Evolutionary conservation across 345 rosid species (phyloP), one percentile per base, ranked within the genome.

Genomic region (Orychophragmus violaceus): DNA sequence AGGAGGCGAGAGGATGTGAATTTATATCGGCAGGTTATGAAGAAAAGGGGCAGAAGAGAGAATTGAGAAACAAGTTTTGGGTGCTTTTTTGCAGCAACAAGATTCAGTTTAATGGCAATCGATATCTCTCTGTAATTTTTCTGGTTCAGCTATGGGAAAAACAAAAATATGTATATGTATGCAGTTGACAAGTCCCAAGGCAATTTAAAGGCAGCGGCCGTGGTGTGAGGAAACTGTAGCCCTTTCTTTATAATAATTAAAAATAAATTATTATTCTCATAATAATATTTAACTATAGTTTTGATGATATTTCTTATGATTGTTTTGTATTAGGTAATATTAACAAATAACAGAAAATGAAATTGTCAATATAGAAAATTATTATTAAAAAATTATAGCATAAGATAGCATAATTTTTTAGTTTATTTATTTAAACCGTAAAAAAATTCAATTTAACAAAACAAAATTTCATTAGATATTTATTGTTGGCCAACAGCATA

Each of bases 191-290:
- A 66, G 48, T 73, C 72, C 63, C 62, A 68, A 74, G 74, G 62
- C 77, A 74, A 74, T 64, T 74, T 68, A 74, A 52, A 61, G 74
- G 61, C 77, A 74, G 69, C 69, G 74, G 64, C 76, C 74, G 77
- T 74, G 77, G 69, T 74, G 77, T 28, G 64, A 27, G 42, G 33
- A 73, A 68, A 36, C 29, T n/a, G 58, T 54, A 64, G 6, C 24
- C 10, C 48, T 35, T 51, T 32, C 56, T 41, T 14, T 18, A 27
- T 42, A n/a, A 62, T 21, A 25, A 28, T n/a, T n/a, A 16, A 7
- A 8, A 8, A 23, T 23, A 6, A 42, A 16, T 36, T n/a, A 36
- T 3, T 32, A n/a, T 28, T 24, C 5, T 33, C 5, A 18, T 7
- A 16, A 2, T 54, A 16, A 5, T 52, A 4, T 10, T 30, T 55